Base-by-base conservation (phyloP, 1,139 yeast genomes). In the Diutina mesorugosa region DNA sequence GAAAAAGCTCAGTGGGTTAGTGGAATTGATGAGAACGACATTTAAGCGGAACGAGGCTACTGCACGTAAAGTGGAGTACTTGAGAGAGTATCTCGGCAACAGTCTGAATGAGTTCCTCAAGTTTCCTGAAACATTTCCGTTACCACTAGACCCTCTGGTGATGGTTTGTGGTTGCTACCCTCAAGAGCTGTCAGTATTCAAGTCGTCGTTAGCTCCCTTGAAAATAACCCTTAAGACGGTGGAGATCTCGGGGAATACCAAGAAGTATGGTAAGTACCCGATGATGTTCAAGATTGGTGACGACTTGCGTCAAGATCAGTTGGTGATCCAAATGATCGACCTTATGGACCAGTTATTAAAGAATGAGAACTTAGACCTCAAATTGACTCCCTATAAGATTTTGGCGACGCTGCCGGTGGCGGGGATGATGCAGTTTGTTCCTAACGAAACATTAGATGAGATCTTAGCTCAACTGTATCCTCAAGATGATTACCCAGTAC, bases 281-380 rank as follows among this genome's bases (percentile, higher is more conserved):
- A 71, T 93, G 52, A 93, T 95, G 87, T 90, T 90, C 71, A 95
- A 95, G 67, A 87, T 88, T 55, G 99, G 99, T 2, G 99, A 95
- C 69, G 99, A 95, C 67, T 73, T 95, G 56, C 76, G 98, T 59
- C 99, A 95, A 68, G 99, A 95, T 72, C 99, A 95, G 68, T 78
- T 95, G 62, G 96, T 93, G 29, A 88, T 90, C 56, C 99, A 95
- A 68, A 89, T 95, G 59, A 88, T 95, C 57, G 81, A 87, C 57
- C 73, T 95, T 58, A 93, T 95, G 97, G 97, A 93, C 68, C 90
- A 85, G 65, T 77, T 95, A 55, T 72, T 95, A 58, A 84, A 87
- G 61, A 89, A 89, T 66, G 99, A 95, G 65, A 95, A 93, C 66
- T 81, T 95, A 60, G 97, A 95, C 67, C 75, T 95, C 65, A 82